Evolutionary conservation across 768 basidiomycete species (phyloP).

Genomic region (Lactarius deliciosus): DNA sequence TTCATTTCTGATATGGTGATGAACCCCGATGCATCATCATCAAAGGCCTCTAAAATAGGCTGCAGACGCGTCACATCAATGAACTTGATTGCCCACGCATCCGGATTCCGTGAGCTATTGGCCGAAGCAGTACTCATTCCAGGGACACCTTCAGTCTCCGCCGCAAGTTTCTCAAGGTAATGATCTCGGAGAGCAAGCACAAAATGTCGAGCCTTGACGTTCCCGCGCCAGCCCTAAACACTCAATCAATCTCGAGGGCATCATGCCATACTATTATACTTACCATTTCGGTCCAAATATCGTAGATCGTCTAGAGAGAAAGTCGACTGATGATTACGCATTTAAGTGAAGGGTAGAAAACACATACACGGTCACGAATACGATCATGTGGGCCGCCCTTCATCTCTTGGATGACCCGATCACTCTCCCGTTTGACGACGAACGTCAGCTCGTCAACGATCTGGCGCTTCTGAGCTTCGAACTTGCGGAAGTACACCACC

Average conservation of each 20-base stretch:
- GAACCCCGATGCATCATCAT: slow-evolving; percentile 39
- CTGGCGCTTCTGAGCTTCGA: slow-evolving; percentile 28
- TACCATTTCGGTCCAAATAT: slow-evolving; percentile 35
- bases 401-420: slow-evolving; percentile 29
- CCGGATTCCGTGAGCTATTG: slow-evolving; percentile 11
- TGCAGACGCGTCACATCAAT: slow-evolving; percentile 31
- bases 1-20: slow-evolving; percentile 39
- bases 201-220: slow-evolving; percentile 26
- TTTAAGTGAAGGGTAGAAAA: background rate
- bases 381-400: slow-evolving; percentile 33
- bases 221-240: slow-evolving; percentile 28
- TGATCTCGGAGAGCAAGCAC: slow-evolving; percentile 37
- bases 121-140: background rate
- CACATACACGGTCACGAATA: background rate
- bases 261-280: background rate
- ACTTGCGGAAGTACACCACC: slow-evolving; percentile 30
- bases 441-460: slow-evolving; percentile 23
- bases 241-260: background rate
- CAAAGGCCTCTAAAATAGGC: slow-evolving; percentile 37
- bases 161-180: slow-evolving; percentile 32
- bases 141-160: background rate
- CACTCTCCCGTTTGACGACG: slow-evolving; percentile 29
- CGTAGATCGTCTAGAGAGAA: slow-evolving; percentile 1
- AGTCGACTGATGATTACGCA: background rate
- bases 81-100: slow-evolving; percentile 34